Conservation (phyloP, 768 basidiomycete genomes). For the Russula emetica region DNA sequence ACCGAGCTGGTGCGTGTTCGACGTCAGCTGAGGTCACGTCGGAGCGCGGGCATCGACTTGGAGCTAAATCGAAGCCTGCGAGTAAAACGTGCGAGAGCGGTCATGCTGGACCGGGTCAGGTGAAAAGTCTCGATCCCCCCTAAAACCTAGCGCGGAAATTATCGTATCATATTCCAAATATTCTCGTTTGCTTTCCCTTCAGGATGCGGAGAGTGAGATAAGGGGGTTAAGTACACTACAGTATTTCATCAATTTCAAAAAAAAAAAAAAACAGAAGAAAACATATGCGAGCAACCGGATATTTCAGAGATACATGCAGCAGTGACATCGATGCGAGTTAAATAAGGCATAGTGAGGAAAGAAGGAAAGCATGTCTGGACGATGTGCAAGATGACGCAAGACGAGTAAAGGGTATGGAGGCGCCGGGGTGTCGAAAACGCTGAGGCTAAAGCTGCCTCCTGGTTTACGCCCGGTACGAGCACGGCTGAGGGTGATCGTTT, state of each 20-base stretch:
- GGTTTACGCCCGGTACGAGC: conserved; percentile 19
- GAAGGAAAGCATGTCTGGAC: conserved; percentile 9
- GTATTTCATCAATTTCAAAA: conserved; percentile 7
- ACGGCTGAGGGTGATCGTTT: conserved; percentile 15
- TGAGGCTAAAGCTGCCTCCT: conserved; percentile 15
- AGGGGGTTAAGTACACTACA: conserved; percentile 17
- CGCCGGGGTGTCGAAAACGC: conserved; percentile 1
- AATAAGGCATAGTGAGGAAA: conserved; percentile 17
- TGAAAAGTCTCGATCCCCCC: background rate
- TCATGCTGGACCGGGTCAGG: background rate
- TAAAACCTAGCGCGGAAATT: conserved; percentile 2
- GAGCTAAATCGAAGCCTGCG: background rate
- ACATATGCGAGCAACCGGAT: conserved; percentile 2
- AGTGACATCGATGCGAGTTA: conserved; percentile 11
- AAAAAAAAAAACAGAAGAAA: conserved; percentile 16
- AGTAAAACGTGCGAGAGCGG: background rate
- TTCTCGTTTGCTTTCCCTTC: conserved; percentile 26
- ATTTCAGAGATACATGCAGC: conserved; percentile 17
- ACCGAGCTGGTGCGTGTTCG: background rate
- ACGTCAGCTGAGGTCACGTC: background rate
- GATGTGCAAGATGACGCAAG: conserved; percentile 20
- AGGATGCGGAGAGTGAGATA: conserved; percentile 24
- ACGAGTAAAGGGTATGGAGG: background rate
- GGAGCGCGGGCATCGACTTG: background rate
- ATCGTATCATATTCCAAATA: conserved; percentile 23